Conservation (phyloP, 192 early-diverging fungal species). For the Coemansia sp. region DNA sequence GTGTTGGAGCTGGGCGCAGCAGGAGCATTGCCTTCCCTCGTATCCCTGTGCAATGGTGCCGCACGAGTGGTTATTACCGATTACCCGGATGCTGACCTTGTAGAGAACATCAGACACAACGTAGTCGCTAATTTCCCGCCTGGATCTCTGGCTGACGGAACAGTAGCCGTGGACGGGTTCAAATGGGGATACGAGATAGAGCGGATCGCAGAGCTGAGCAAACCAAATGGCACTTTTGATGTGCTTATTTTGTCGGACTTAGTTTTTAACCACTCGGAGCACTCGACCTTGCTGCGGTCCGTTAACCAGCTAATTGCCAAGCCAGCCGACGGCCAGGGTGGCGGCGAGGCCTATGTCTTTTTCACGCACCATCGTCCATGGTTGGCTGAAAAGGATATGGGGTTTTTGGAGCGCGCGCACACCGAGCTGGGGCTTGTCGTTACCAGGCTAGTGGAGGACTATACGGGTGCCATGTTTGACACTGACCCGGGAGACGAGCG, state of each 20-base stretch:
- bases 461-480: constrained; percentile 80
- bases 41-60: constrained; percentile 69
- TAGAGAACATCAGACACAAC: constrained; percentile 74
- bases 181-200: constrained; percentile 44
- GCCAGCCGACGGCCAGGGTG: constrained; percentile 6
- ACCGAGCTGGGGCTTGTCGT: constrained; percentile 63
- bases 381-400: constrained; percentile 70
- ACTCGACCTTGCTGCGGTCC: constrained; percentile 66
- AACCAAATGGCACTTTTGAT: constrained; percentile 53
- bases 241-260: constrained; percentile 80
- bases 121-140: constrained; percentile 54
- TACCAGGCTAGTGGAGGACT: constrained; percentile 63
- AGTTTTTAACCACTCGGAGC: constrained; percentile 89
- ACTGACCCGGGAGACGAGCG: constrained; percentile 76
- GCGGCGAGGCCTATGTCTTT: constrained; percentile 66
- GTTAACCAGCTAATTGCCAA: constrained; percentile 57
- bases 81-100: constrained; percentile 61
- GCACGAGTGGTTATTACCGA: constrained; percentile 52
- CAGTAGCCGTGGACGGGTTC: constrained; percentile 30
- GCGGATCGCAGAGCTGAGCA: constrained; percentile 12
- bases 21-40: constrained; percentile 73
- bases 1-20: constrained; percentile 84
- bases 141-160: constrained; percentile 34
- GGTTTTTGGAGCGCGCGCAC: constrained; percentile 74
- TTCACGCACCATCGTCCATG: constrained; percentile 84